phyloP scores from a whole-genome alignment of 176 grass and related monocot genomes.

The Raddia distichophylla region DNA sequence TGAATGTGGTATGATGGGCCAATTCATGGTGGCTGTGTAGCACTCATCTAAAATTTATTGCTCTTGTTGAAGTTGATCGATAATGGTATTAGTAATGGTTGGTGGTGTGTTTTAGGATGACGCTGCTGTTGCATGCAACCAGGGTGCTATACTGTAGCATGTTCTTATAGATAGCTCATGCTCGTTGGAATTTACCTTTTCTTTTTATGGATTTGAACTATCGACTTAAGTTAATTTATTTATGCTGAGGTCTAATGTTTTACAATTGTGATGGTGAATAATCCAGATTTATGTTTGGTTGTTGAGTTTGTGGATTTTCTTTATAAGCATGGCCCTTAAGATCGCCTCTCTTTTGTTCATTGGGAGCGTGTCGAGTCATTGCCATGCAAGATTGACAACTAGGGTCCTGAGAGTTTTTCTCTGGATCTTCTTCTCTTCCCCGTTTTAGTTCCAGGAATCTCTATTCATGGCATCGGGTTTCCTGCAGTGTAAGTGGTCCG shows the following conservation, averaged over 20 bases:
- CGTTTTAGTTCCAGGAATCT: constrained; percentile 18
- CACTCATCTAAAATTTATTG: neutral
- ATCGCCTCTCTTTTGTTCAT: constrained; percentile 53
- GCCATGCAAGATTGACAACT: constrained; percentile 48
- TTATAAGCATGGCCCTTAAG: constrained; percentile 58
- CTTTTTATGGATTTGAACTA: neutral
- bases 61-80: neutral
- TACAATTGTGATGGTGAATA: neutral
- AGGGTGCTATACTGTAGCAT: neutral
- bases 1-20: neutral
- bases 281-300: neutral
- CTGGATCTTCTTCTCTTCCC: constrained; percentile 44
- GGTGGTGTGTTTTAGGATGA: neutral
- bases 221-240: neutral
- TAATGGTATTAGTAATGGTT: neutral
- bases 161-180: neutral
- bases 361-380: constrained; percentile 70
- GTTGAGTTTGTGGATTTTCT: neutral
- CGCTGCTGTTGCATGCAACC: neutral
- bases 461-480: constrained; percentile 25
- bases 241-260: neutral
- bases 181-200: neutral
- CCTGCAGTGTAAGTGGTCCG: neutral
- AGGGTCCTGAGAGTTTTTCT: constrained; percentile 57
- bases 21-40: neutral